A percentile compares a stretch with the other conserved stretches of the same genome.
Conservation (phyloP, 2,329 filamentous ascomycete genomes). For the Monilinia vaccinii-corymbosi region DNA sequence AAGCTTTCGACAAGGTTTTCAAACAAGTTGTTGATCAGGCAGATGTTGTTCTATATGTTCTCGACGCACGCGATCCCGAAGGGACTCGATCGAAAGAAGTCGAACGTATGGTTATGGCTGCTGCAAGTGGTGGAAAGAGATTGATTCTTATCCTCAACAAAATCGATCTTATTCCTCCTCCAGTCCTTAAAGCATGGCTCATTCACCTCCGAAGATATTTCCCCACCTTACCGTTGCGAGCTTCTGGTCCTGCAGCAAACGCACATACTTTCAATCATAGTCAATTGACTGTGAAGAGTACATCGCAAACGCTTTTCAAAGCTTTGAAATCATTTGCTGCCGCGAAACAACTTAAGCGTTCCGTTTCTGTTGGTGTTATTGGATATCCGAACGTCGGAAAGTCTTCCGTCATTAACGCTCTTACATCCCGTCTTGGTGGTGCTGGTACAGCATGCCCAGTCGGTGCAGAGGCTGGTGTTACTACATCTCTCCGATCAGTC, state of each 20-base stretch:
- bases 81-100: slow-evolving; percentile 85
- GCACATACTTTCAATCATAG: slow-evolving; percentile 90
- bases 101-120: slow-evolving; percentile 85
- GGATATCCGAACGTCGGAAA: slow-evolving; percentile 96
- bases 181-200: slow-evolving; percentile 78
- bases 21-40: slow-evolving; percentile 84
- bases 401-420: slow-evolving; percentile 90
- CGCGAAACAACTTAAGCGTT: slow-evolving; percentile 74
- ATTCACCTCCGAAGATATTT: slow-evolving; percentile 78
- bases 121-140: slow-evolving; percentile 72
- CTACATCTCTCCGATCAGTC: slow-evolving; percentile 77
- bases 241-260: slow-evolving; percentile 72
- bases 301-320: slow-evolving; percentile 75
- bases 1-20: slow-evolving; percentile 91
- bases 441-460: slow-evolving; percentile 70
- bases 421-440: slow-evolving; percentile 66
- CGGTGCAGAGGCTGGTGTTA: slow-evolving; percentile 86
- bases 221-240: slow-evolving; percentile 81
- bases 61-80: slow-evolving; percentile 86
- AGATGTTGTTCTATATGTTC: slow-evolving; percentile 85
- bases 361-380: slow-evolving; percentile 85
- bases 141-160: slow-evolving; percentile 92
- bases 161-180: slow-evolving; percentile 79
- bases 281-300: slow-evolving; percentile 77
- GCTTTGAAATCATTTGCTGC: slow-evolving; percentile 85